Base-by-base conservation (phyloP, 2,329 filamentous ascomycete species). In the Scedosporium minutisporum region DNA sequence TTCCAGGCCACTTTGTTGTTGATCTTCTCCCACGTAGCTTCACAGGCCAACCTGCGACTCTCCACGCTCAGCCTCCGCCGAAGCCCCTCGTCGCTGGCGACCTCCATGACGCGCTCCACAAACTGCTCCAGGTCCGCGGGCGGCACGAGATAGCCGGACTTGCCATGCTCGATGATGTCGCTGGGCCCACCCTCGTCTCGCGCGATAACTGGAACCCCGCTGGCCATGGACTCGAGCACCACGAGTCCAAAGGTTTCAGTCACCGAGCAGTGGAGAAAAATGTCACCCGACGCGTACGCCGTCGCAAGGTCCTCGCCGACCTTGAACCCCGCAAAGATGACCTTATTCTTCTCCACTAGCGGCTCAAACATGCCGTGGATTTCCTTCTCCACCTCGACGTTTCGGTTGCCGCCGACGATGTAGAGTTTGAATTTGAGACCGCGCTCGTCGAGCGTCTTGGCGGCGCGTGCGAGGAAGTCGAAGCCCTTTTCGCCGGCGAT, bases 241-340 rank as follows among this genome's bases (percentile, higher is more conserved):
- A 90, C 87, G 9, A 90, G 76, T 0, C 87, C 87, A 71, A 90
- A 89, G 0, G 87, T 90, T 72, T 90, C 87, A 0, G 87, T 89
- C 63, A 89, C 77, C 23, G 85, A 89, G 73, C 86, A 88, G 73
- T 90, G 87, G 14, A 90, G 73, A 69, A 90, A 89, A n/a, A 90
- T 67, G 68, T 90, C 87, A 0, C 82, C 86, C 3, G 82, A 83
- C 2, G 87, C 86, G 66, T 89, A 90, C 9, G 84, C 82, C n/a
- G 78, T 75, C n/a, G 86, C 86, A 7, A 90, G 77, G 2, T 80
- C 78, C 59, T 79, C 78, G 10, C 87, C 86, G 0, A 82, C 79
- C 66, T 84, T 78, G 74, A 89, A 86, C 0, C 87, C 87, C 0
- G 86, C 83, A 70, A 90, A 90, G n/a, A 84, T 68, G 44, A 89